These are phyloP conservation scores for Trichophyton equinum DNA, from an alignment of 2,329 filamentous ascomycete species.

Conservation along the genomic window DNA sequence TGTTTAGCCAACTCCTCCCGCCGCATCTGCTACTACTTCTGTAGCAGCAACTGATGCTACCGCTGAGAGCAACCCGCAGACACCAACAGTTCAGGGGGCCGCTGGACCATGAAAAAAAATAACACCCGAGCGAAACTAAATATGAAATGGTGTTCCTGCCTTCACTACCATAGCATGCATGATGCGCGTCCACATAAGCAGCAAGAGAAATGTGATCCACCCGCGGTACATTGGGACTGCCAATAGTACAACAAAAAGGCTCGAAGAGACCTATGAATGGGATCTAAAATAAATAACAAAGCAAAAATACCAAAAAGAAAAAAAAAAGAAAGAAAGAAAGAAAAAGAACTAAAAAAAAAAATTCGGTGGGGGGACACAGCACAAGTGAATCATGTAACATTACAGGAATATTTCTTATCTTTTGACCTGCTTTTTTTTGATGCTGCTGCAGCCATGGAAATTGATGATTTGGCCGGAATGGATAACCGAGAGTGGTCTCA, in stretches of 20 bases:
- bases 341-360: background rate
- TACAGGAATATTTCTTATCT: background rate
- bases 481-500: background rate
- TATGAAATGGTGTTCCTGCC: background rate
- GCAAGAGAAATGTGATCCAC: background rate
- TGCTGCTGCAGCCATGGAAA: background rate
- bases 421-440: background rate
- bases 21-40: background rate
- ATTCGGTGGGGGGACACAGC: no score
- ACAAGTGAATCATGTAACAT: slow-evolving; percentile 1
- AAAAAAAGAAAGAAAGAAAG: background rate
- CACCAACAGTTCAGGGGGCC: background rate
- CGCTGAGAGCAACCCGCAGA: background rate
- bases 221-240: background rate
- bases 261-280: background rate
- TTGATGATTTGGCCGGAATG: background rate
- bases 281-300: background rate
- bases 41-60: background rate
- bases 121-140: background rate
- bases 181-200: background rate
- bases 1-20: background rate
- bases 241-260: background rate
- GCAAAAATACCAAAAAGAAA: background rate
- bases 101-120: background rate
- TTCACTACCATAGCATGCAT: background rate